These are phyloP conservation scores for Leccinum incarnatum DNA, from an alignment of 768 basidiomycete genomes.

Conservation along the genomic window DNA sequence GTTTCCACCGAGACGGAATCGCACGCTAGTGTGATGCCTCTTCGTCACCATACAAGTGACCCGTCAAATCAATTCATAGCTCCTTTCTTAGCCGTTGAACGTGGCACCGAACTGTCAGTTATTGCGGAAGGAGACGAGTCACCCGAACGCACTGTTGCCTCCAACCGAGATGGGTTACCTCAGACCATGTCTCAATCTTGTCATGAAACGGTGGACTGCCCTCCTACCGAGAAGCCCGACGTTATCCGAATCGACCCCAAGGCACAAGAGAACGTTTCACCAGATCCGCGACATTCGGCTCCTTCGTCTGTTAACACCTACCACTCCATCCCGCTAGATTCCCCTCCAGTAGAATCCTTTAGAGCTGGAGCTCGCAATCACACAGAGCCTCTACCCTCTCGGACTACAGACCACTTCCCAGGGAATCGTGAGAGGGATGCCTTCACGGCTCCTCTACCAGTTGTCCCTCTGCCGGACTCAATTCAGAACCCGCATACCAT, in stretches of 20 bases:
- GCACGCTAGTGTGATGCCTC: background rate
- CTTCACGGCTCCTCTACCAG: constrained; percentile 24
- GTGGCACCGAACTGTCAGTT: constrained; percentile 53
- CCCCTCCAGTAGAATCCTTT: constrained; percentile 24
- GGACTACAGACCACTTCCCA: constrained; percentile 1
- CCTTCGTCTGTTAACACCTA: constrained; percentile 36
- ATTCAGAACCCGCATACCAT: constrained; percentile 17
- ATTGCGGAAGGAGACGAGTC: constrained; percentile 72
- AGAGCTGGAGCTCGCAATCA: constrained; percentile 7
- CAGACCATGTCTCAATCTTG: background rate
- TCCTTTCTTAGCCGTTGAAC: constrained; percentile 24
- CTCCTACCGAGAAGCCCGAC: background rate
- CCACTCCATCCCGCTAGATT: constrained; percentile 40
- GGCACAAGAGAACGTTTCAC: constrained; percentile 11
- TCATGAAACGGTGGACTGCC: background rate
- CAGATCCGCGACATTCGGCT: constrained; percentile 14
- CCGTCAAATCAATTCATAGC: background rate
- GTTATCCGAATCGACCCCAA: background rate
- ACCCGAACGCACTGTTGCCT: constrained; percentile 35
- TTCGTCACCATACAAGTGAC: constrained; percentile 2
- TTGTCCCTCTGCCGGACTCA: constrained; percentile 10
- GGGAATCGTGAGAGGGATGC: constrained; percentile 15
- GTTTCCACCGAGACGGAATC: constrained; percentile 5
- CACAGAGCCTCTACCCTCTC: constrained; percentile 21
- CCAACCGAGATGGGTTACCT: background rate